Conservation (phyloP, 345 rosid species). For the Jatropha curcas region DNA sequence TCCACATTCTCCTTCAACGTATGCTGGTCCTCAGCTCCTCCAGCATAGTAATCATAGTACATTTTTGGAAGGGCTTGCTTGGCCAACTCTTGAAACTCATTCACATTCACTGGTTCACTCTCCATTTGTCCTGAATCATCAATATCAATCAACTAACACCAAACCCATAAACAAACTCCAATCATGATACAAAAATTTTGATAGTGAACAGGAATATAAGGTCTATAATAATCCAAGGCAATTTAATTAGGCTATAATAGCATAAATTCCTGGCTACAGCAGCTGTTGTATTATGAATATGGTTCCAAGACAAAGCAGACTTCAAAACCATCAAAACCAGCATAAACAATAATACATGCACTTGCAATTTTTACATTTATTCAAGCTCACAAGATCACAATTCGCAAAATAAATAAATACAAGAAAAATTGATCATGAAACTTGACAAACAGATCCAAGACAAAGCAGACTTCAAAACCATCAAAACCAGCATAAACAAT, state of each 20-base stretch:
- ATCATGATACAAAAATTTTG: neutral
- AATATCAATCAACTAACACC: neutral
- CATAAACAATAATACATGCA: too few relatives aligned
- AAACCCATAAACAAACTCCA: neutral
- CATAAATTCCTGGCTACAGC: neutral
- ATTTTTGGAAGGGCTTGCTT: slow-evolving; percentile 71
- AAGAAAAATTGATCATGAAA: neutral
- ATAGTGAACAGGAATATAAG: neutral
- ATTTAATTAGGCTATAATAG: neutral
- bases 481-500: too few relatives aligned
- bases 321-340: too few relatives aligned
- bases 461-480: too few relatives aligned
- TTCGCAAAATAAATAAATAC: too few relatives aligned
- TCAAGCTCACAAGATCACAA: too few relatives aligned
- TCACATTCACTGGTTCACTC: slow-evolving; percentile 59
- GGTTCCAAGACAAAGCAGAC: too few relatives aligned
- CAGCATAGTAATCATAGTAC: slow-evolving; percentile 67
- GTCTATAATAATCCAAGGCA: neutral
- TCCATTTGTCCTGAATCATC: slow-evolving; percentile 41
- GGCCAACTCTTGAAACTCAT: slow-evolving; percentile 79
- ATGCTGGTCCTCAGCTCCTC: slow-evolving; percentile 81
- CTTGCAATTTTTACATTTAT: too few relatives aligned
- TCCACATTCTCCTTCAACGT: slow-evolving; percentile 64
- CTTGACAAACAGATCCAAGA: neutral
- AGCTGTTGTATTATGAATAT: too few relatives aligned